Evolutionary conservation across 1,284 basidiomycete genomes (phyloP), one percentile per base, ranked within the genome.

Genomic region (Heliocybe sulcata): DNA sequence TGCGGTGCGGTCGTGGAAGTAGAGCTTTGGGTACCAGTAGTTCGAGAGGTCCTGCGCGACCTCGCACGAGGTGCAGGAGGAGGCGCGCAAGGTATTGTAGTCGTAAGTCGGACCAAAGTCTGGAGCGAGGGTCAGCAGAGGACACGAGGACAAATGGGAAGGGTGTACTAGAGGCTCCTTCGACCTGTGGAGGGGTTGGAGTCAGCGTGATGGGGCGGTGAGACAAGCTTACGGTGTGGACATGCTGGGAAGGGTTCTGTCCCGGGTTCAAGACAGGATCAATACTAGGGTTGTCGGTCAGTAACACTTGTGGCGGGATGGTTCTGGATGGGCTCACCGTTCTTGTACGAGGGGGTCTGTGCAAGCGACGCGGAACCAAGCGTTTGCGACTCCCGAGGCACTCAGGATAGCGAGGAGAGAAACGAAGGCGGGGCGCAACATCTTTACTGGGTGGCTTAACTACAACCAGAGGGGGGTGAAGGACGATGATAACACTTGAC

Each of bases 221-320:
- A n/a, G n/a, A 20, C n/a, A n/a, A 42, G 6, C n/a, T n/a, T 42
- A 74, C 51, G 50, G 72, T 71, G 58, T 77, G 74, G 22, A 72
- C 68, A 57, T 77, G 72, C 49, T 72, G 65, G 1, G 72, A 72
- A 1, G 71, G 71, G 2, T 64, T 62, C 11, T 57, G 54, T 20
- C 69, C 71, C 2, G 77, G 74, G 16, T 63, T 67, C 38, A 77
- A 67, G 57, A 79, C 73, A 20, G 76, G 72, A 56, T 80, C 77
- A 31, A 74, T 62, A 35, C 77, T 72, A 54, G 38, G 16, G 38
- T 42, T 9, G 38, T 16, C 4, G 6, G 16, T 42, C 16, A 42
- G 38, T 20, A 6, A 42, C 74, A 68, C 54, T n/a, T 20, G 49
- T 56, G 14, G 55, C 20, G 35, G 38, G 55, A 19, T 56, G n/a